Evolutionary conservation across 108 stramenopile genomes (phyloP).

Genomic region (Fragilaria crotonensis): DNA sequence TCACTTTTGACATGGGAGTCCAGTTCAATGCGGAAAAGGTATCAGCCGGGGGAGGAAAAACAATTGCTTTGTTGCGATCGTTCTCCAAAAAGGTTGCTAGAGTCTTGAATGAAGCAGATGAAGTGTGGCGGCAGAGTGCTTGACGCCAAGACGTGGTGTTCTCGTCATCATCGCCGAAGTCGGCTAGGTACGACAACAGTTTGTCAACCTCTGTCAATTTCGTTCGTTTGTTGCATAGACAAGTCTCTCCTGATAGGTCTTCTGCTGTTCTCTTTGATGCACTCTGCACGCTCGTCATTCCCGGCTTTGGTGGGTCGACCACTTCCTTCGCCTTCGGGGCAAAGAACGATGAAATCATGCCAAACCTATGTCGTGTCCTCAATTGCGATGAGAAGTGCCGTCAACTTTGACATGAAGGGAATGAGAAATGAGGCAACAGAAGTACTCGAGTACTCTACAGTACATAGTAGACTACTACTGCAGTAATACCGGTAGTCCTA

Average conservation of each 20-base stretch:
- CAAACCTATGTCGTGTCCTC: not conserved
- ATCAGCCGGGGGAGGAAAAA: conserved; percentile 82
- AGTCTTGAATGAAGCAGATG: not conserved
- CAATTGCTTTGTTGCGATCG: conserved; percentile 16
- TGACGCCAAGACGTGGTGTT: not conserved
- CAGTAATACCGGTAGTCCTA: no score
- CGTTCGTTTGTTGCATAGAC: not conserved
- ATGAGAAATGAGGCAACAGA: no score
- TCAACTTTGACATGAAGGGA: no score
- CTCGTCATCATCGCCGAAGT: not conserved
- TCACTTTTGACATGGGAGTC: conserved; percentile 64
- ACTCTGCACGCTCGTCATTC: no score
- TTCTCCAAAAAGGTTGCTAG: conserved; percentile 23
- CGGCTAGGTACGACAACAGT: not conserved
- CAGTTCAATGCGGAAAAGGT: conserved; percentile 89
- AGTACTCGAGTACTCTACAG: no score
- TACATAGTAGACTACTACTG: no score
- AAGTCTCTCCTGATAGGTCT: no score
- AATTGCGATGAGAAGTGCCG: not conserved
- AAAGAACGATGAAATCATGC: conserved; percentile 6
- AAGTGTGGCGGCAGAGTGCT: not conserved
- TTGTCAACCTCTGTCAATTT: not conserved
- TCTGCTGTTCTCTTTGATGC: no score
- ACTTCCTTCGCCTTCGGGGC: not conserved
- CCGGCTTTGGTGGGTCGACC: no score